Conservation (phyloP, 148 eudicot genomes). For the Arctostaphylos glauca region DNA sequence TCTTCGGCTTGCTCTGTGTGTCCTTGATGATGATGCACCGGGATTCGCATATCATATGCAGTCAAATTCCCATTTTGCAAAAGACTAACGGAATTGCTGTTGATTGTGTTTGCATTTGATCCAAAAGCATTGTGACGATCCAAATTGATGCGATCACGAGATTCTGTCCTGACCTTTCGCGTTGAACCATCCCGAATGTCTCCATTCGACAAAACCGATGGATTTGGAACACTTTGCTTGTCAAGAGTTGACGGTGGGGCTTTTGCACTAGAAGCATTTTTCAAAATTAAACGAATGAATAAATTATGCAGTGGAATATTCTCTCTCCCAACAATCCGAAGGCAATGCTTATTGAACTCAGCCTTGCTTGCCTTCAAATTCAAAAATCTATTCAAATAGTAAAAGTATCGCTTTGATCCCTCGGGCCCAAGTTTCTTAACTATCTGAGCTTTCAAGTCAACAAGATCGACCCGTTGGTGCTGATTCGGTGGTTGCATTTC, state of each 20-base stretch:
- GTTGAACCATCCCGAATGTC: constrained; percentile 34
- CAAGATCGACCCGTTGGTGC: constrained; percentile 44
- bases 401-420: constrained; percentile 49
- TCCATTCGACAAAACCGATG: constrained; percentile 46
- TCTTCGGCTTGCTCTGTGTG: constrained; percentile 35
- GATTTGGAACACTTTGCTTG: constrained; percentile 33
- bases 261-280: constrained; percentile 60
- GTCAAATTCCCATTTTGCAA: constrained; percentile 40
- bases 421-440: constrained; percentile 55
- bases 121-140: constrained; percentile 36
- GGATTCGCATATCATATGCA: constrained; percentile 28
- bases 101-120: constrained; percentile 36
- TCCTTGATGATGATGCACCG: constrained; percentile 44
- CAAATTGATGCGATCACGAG: constrained; percentile 28
- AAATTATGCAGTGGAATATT: constrained; percentile 66
- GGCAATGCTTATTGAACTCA: constrained; percentile 55
- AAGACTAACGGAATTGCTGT: constrained; percentile 20
- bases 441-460: constrained; percentile 48
- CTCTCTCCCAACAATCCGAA: constrained; percentile 52
- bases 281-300: constrained; percentile 48
- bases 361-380: constrained; percentile 49
- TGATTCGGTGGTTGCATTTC: constrained; percentile 51
- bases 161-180: constrained; percentile 31
- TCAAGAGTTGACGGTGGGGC: constrained; percentile 37
- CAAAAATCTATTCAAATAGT: constrained; percentile 42